Evolutionary conservation across 2,329 filamentous ascomycete genomes (phyloP).

Genomic region (Aureobasidium sp.): DNA sequence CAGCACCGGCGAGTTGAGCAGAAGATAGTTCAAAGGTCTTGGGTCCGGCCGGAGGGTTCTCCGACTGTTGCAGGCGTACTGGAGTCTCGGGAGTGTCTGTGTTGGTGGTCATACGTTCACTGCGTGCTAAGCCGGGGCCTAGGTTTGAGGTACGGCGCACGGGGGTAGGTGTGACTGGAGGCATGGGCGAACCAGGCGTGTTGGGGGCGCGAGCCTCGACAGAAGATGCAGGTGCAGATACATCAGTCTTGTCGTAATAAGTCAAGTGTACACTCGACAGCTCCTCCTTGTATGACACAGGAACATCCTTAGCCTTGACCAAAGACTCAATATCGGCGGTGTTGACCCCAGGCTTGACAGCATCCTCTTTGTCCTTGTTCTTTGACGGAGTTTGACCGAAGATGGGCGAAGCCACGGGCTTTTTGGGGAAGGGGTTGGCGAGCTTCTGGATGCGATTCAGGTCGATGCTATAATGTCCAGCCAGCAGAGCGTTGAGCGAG

Average conservation of each 20-base stretch:
- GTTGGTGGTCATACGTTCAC: conserved; percentile 19
- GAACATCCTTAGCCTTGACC: conserved; percentile 44
- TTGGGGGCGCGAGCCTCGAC: conserved; percentile 25
- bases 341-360: conserved; percentile 50
- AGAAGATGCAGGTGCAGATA: conserved; percentile 17
- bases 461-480: conserved; percentile 71
- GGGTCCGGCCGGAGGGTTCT: conserved; percentile 33
- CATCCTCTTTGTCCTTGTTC: conserved; percentile 62
- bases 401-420: conserved; percentile 43
- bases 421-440: conserved; percentile 71
- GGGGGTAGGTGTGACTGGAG: conserved; percentile 66
- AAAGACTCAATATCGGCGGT: conserved; percentile 79
- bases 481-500: conserved; percentile 54
- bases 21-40: conserved; percentile 57
- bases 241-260: conserved; percentile 56
- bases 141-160: conserved; percentile 55
- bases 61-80: conserved; percentile 24
- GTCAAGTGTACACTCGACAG: conserved; percentile 74
- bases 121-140: conserved; percentile 32
- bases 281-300: conserved; percentile 53
- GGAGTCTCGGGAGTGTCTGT: conserved; percentile 23
- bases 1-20: conserved; percentile 35
- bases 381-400: conserved; percentile 55
- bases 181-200: conserved; percentile 31
- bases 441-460: conserved; percentile 76